Conservation (phyloP, 345 rosid genomes). For the Hibiscus tridactylites region DNA sequence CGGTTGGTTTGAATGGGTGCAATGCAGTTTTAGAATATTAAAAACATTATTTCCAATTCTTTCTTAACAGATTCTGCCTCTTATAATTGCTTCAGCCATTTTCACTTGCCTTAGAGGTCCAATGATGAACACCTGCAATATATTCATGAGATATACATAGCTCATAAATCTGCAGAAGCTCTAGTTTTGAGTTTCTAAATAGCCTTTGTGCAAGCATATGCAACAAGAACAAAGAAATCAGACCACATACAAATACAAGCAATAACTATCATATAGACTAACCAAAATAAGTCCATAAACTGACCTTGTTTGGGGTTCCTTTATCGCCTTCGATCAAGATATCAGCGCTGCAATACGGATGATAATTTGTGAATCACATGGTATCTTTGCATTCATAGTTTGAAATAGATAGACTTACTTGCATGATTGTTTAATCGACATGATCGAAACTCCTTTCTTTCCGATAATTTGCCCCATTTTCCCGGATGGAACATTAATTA, state of each 20-base stretch:
- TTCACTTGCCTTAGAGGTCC: slow-evolving; percentile 79
- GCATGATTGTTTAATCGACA: slow-evolving; percentile 79
- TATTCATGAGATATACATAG: background rate
- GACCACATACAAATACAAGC: background rate
- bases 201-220: background rate
- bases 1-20: too few relatives aligned
- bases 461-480: slow-evolving; percentile 89
- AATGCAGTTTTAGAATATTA: too few relatives aligned
- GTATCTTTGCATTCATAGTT: background rate
- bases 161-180: background rate
- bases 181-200: background rate
- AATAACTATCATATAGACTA: background rate
- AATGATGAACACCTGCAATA: slow-evolving; percentile 58
- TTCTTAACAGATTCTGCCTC: slow-evolving; percentile 50
- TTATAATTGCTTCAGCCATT: slow-evolving; percentile 84
- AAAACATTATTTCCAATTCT: too few relatives aligned
- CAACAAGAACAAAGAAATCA: background rate
- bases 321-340: slow-evolving; percentile 69
- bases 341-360: slow-evolving; percentile 49
- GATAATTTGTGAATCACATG: background rate
- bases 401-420: slow-evolving; percentile 27
- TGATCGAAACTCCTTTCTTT: slow-evolving; percentile 70
- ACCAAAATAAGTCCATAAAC: slow-evolving; percentile 4
- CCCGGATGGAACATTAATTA: slow-evolving; percentile 75
- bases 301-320: slow-evolving; percentile 87